Conservation (phyloP, 176 grass and related monocot genomes). For the Saccharum spontaneum region DNA sequence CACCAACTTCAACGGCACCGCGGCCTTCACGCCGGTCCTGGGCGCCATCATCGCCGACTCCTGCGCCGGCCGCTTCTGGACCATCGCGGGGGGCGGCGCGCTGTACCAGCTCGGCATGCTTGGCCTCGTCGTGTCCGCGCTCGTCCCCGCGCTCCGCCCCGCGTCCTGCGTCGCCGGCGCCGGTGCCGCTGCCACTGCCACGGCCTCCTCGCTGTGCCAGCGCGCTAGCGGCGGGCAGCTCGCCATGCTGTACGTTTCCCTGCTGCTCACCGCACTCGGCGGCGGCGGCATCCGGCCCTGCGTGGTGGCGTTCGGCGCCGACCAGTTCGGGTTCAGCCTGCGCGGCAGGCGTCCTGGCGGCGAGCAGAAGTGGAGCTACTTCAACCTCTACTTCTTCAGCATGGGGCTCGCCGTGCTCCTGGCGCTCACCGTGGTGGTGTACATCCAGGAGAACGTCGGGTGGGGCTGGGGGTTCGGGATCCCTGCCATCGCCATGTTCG, state of each 20-base stretch:
- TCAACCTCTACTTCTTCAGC: conserved; percentile 72
- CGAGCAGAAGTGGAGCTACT: conserved; percentile 48
- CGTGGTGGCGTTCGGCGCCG: conserved; percentile 63
- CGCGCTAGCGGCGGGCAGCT: conserved; percentile 37
- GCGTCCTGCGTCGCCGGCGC: background rate
- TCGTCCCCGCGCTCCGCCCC: conserved; percentile 42
- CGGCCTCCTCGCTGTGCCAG: conserved; percentile 9
- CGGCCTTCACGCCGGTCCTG: conserved; percentile 51
- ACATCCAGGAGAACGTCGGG: conserved; percentile 64
- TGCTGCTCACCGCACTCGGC: conserved; percentile 36
- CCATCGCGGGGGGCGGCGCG: conserved; percentile 42
- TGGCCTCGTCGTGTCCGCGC: conserved; percentile 44
- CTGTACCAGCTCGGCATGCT: conserved; percentile 60
- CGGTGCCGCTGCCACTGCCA: background rate
- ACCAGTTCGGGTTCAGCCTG: conserved; percentile 44
- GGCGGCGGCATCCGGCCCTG: conserved; percentile 62
- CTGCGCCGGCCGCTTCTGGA: conserved; percentile 78
- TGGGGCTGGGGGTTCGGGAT: conserved; percentile 65
- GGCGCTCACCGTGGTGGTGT: conserved; percentile 59
- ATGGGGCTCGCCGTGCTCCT: conserved; percentile 48
- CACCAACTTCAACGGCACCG: conserved; percentile 53
- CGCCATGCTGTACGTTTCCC: conserved; percentile 42
- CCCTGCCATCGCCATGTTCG: conserved; percentile 55
- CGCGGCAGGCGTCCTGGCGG: conserved; percentile 3
- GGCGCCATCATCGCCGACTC: conserved; percentile 75